phyloP scores from a whole-genome alignment of 495 filamentous ascomycete genomes.

The Penicillium lagena region DNA sequence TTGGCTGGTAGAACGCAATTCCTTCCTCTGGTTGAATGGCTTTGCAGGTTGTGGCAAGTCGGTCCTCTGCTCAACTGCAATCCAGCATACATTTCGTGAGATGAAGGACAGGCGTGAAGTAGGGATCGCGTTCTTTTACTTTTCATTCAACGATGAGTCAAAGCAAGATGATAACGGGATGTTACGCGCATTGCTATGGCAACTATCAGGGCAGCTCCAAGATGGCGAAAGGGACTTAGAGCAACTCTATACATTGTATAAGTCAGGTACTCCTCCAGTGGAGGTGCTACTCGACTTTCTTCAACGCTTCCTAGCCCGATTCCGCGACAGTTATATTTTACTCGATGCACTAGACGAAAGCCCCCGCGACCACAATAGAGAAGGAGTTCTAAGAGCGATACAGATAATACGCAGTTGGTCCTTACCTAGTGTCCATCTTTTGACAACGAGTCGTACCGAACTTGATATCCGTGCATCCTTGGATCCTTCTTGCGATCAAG shows the following conservation, averaged over 20 bases:
- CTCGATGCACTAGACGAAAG: slow-evolving; percentile 25
- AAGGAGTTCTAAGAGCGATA: slow-evolving; percentile 15
- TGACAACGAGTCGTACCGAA: slow-evolving; percentile 32
- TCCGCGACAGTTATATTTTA: slow-evolving; percentile 17
- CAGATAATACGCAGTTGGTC: slow-evolving; percentile 18
- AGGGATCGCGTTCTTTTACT: slow-evolving; percentile 36
- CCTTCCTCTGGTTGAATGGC: slow-evolving; percentile 33
- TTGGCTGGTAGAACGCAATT: slow-evolving; percentile 26
- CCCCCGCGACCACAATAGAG: slow-evolving; percentile 9
- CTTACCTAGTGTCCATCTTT: slow-evolving; percentile 20
- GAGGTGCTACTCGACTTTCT: slow-evolving; percentile 10
- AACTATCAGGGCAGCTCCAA: slow-evolving; percentile 22
- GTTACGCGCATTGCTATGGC: slow-evolving; percentile 28
- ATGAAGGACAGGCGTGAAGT: slow-evolving; percentile 3
- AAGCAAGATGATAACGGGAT: slow-evolving; percentile 24
- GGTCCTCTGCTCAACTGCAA: slow-evolving; percentile 29
- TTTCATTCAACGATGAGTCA: slow-evolving; percentile 27
- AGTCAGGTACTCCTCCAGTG: slow-evolving; percentile 4
- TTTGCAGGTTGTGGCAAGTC: slow-evolving; percentile 38
- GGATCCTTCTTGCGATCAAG: slow-evolving; percentile 5
- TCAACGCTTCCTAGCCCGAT: slow-evolving; percentile 6
- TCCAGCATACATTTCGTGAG: slow-evolving; percentile 15
- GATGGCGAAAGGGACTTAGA: slow-evolving; percentile 10
- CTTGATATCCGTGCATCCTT: slow-evolving; percentile 25
- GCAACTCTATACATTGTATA: slow-evolving; percentile 7